Conservation (phyloP, 1,139 yeast genomes). For the Kodamaea sp. region DNA sequence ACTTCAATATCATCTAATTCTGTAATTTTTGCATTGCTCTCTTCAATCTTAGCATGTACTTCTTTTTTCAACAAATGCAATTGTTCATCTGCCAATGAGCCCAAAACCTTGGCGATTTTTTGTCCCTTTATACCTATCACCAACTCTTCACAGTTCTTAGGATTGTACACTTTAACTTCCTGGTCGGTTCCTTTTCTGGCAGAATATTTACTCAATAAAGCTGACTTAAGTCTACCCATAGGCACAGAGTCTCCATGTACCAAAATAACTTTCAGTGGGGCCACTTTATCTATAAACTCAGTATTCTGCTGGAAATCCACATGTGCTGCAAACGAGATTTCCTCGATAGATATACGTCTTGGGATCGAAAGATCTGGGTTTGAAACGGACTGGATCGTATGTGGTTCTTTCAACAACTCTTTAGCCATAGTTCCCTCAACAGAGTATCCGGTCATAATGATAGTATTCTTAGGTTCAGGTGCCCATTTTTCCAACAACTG, state of each 20-base stretch:
- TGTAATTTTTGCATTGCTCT: constrained; percentile 17
- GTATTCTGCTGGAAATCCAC: constrained; percentile 95
- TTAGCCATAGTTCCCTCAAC: constrained; percentile 99
- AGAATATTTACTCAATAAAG: constrained; percentile 82
- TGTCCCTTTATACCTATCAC: constrained; percentile 77
- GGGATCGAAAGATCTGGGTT: constrained; percentile 86
- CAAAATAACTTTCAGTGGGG: constrained; percentile 78
- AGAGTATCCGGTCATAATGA: constrained; percentile 92
- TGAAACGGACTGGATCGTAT: constrained; percentile 74
- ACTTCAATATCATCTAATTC: constrained; percentile 20
- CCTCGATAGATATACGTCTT: constrained; percentile 86
- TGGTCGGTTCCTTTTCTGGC: constrained; percentile 81
- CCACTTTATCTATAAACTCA: constrained; percentile 83
- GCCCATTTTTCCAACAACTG: constrained; percentile 94
- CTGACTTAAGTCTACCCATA: constrained; percentile 96
- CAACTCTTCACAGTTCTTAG: constrained; percentile 85
- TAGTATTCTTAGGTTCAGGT: constrained; percentile 89
- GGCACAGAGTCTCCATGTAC: constrained; percentile 99
- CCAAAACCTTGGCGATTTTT: constrained; percentile 84
- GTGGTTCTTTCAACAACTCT: constrained; percentile 82
- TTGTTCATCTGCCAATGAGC: constrained; percentile 65
- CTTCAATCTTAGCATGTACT: constrained; percentile 24
- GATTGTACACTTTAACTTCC: constrained; percentile 91
- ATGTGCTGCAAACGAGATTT: constrained; percentile 97
- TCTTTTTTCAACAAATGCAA: constrained; percentile 34